These are phyloP conservation scores for Trypethelium eluteriae DNA, from an alignment of 495 filamentous ascomycete genomes.

Conservation along the genomic window DNA sequence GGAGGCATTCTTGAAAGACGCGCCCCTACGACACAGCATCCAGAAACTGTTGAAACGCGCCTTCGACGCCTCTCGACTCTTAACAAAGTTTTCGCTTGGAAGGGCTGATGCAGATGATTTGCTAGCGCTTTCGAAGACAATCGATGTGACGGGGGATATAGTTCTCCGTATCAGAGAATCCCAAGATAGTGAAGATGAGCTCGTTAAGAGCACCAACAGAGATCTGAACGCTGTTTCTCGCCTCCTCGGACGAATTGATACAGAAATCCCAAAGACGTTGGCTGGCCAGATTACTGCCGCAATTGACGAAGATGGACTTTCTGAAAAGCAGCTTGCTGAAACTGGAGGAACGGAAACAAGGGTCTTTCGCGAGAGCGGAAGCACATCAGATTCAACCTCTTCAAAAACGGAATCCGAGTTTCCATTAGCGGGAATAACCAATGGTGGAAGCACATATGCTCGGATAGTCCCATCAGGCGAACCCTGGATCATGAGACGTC, in stretches of 20 bases:
- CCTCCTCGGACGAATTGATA: conserved; percentile 54
- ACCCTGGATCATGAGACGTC: conserved; percentile 77
- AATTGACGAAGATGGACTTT: conserved; percentile 89
- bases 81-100: conserved; percentile 87
- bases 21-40: conserved; percentile 58
- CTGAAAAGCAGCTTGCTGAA: conserved; percentile 67
- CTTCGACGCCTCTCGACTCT: conserved; percentile 78
- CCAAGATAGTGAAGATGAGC: conserved; percentile 19
- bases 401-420: background rate
- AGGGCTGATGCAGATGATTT: conserved; percentile 93
- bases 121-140: conserved; percentile 69
- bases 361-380: conserved; percentile 42
- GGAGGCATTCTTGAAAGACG: conserved; percentile 55
- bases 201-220: background rate
- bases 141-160: conserved; percentile 68
- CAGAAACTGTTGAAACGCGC: conserved; percentile 60
- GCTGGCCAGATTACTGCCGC: conserved; percentile 62
- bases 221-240: conserved; percentile 34
- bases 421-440: conserved; percentile 4
- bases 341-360: conserved; percentile 60
- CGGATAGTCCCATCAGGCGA: conserved; percentile 39
- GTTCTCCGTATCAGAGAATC: conserved; percentile 22
- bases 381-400: background rate
- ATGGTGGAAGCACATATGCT: conserved; percentile 7
- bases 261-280: conserved; percentile 60